These are phyloP conservation scores for Thyridium curvatum DNA, from an alignment of 2,329 filamentous ascomycete genomes.

Conservation along the genomic window DNA sequence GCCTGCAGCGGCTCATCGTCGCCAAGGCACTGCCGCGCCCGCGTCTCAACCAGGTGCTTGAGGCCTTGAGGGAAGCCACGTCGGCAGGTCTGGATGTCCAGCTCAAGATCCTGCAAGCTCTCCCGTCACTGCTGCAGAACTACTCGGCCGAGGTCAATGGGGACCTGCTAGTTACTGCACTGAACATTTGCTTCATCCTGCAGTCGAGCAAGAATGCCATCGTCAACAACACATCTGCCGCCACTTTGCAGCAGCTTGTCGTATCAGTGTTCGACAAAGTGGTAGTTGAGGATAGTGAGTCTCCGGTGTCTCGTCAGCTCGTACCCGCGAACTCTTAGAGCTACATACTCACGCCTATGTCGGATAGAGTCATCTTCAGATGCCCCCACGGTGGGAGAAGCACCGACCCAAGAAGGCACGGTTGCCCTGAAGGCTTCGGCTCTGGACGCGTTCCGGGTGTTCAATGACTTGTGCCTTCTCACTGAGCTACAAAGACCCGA, in stretches of 20 bases:
- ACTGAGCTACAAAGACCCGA: constrained; percentile 79
- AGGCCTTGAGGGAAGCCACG: constrained; percentile 80
- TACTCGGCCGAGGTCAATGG: constrained; percentile 78
- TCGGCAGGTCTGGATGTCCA: constrained; percentile 82
- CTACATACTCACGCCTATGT: constrained; percentile 8
- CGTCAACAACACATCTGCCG: constrained; percentile 91
- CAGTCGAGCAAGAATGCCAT: constrained; percentile 89
- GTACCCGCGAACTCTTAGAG: too few species aligned
- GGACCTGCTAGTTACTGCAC: constrained; percentile 70
- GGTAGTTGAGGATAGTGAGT: constrained; percentile 69
- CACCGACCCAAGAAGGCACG: constrained; percentile 57
- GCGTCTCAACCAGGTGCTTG: constrained; percentile 78
- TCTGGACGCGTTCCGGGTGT: constrained; percentile 78
- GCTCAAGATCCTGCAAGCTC: constrained; percentile 87
- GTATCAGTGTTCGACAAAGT: constrained; percentile 93
- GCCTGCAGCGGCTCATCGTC: constrained; percentile 82
- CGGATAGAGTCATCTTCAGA: constrained; percentile 36
- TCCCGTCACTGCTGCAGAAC: constrained; percentile 85
- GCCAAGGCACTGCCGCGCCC: constrained; percentile 71
- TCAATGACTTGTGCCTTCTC: constrained; percentile 84
- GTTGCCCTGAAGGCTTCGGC: constrained; percentile 69
- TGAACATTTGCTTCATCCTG: constrained; percentile 88
- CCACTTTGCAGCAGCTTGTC: constrained; percentile 91
- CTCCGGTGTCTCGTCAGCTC: background rate
- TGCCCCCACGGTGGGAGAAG: constrained; percentile 56